phyloP scores from a whole-genome alignment of 306 rosid species.

The Malus sylvestris region DNA sequence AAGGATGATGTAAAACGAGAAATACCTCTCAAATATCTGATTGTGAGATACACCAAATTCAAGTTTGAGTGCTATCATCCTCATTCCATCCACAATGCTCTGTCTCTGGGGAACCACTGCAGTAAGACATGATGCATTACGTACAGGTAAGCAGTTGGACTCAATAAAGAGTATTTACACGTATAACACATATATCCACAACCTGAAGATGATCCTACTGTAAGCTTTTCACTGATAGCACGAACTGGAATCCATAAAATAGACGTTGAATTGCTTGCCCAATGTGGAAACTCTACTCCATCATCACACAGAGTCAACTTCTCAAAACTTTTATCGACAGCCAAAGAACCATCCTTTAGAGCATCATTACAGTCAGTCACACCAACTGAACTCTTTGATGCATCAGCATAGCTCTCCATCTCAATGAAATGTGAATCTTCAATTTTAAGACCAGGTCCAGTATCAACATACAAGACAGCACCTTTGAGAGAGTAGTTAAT shows the following conservation, averaged over 20 bases:
- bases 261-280: slow-evolving; percentile 83
- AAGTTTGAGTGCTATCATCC: slow-evolving; percentile 90
- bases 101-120: slow-evolving; percentile 74
- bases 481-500: slow-evolving; percentile 84
- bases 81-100: slow-evolving; percentile 93
- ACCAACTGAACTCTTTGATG: slow-evolving; percentile 31
- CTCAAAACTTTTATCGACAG: slow-evolving; percentile 43
- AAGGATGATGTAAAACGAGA: slow-evolving; percentile 16
- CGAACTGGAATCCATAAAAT: slow-evolving; percentile 80
- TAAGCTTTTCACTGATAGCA: slow-evolving; percentile 64
- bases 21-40: slow-evolving; percentile 85
- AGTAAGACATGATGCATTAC: slow-evolving; percentile 23
- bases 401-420: slow-evolving; percentile 57
- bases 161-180: slow-evolving; percentile 9
- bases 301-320: slow-evolving; percentile 51
- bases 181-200: slow-evolving; percentile 21
- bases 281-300: slow-evolving; percentile 82
- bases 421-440: slow-evolving; percentile 63
- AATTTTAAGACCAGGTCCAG: slow-evolving; percentile 91
- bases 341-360: slow-evolving; percentile 33
- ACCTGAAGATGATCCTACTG: slow-evolving; percentile 94
- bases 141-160: slow-evolving; percentile 8
- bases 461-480: slow-evolving; percentile 82
- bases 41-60: slow-evolving; percentile 85
- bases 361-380: slow-evolving; percentile 29